These are phyloP conservation scores for Mychonastes homosphaera DNA, from an alignment of 139 green algal species.

Conservation along the genomic window DNA sequence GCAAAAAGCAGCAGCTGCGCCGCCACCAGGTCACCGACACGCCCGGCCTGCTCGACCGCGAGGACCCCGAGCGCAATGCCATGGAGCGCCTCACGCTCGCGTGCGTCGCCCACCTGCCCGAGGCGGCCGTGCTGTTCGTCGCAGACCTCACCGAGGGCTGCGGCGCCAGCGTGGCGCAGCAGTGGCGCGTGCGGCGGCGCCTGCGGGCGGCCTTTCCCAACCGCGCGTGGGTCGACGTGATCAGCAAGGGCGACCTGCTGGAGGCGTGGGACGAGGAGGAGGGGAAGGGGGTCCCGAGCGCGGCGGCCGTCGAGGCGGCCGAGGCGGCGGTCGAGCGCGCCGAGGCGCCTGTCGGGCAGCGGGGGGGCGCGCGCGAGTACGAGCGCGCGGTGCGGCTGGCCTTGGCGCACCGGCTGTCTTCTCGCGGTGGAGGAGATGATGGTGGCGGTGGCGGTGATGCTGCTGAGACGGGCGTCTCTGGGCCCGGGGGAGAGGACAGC, in stretches of 20 bases:
- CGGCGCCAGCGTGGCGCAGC: conserved; percentile 64
- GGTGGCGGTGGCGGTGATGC: too few species aligned
- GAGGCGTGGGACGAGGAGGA: conserved; percentile 27
- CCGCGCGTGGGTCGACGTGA: conserved; percentile 85
- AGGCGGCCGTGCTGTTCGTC: conserved; percentile 26
- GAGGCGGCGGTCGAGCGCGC: too few species aligned
- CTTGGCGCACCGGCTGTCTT: too few species aligned
- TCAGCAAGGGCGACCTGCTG: conserved; percentile 88
- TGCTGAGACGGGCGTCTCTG: too few species aligned
- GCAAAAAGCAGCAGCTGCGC: neutral
- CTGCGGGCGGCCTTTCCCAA: conserved; percentile 53
- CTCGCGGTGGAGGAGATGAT: too few species aligned
- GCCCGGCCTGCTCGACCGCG: conserved; percentile 72
- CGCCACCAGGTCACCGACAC: conserved; percentile 81
- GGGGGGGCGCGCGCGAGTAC: too few species aligned
- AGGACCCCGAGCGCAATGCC: conserved; percentile 76
- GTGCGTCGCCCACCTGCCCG: conserved; percentile 75
- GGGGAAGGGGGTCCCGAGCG: too few species aligned
- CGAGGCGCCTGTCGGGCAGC: too few species aligned
- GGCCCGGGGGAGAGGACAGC: too few species aligned
- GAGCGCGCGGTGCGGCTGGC: too few species aligned
- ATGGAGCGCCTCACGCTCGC: conserved; percentile 94
- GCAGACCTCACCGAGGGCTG: conserved; percentile 84
- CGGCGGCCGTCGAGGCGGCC: too few species aligned
- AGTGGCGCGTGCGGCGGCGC: conserved; percentile 56